Conservation (phyloP, 768 basidiomycete genomes). For the Mycena olivaceomarginata region DNA sequence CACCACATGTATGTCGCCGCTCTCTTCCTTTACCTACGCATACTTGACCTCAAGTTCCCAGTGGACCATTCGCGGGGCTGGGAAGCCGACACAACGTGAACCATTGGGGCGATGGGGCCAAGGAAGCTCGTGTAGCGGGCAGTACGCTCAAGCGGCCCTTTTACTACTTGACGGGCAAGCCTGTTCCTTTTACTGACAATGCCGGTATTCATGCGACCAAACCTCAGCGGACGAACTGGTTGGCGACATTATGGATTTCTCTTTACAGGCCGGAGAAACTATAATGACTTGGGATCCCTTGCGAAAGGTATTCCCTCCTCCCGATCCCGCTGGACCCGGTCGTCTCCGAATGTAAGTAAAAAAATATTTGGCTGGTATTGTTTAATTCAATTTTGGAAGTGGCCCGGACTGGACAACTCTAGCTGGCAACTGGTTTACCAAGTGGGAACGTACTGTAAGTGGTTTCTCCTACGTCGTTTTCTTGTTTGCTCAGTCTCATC, state of each 20-base stretch:
- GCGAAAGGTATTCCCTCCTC: slow-evolving; percentile 56
- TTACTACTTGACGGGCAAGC: slow-evolving; percentile 59
- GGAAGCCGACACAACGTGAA: slow-evolving; percentile 59
- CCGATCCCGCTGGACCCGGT: slow-evolving; percentile 58
- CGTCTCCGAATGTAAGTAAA: slow-evolving; percentile 50
- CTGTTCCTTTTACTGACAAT: not conserved
- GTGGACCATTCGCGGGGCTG: slow-evolving; percentile 57
- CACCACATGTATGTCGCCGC: slow-evolving; percentile 50
- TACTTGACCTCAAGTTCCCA: too few species aligned
- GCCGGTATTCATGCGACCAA: not conserved
- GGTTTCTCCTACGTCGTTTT: not conserved
- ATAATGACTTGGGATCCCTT: slow-evolving; percentile 64
- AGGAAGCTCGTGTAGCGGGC: slow-evolving; percentile 59
- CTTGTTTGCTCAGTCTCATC: not conserved
- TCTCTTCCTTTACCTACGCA: too few species aligned
- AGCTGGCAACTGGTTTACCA: slow-evolving; percentile 63
- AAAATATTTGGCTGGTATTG: too few species aligned
- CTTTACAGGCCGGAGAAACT: slow-evolving; percentile 58
- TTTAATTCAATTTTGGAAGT: not conserved
- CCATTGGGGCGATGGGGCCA: slow-evolving; percentile 64
- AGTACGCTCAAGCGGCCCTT: slow-evolving; percentile 59
- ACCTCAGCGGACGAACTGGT: slow-evolving; percentile 59
- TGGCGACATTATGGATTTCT: slow-evolving; percentile 62
- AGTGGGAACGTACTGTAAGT: slow-evolving; percentile 62
- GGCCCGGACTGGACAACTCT: slow-evolving; percentile 62